These are phyloP conservation scores for Calvatia gigantea DNA, from an alignment of 768 basidiomycete species.

Conservation along the genomic window DNA sequence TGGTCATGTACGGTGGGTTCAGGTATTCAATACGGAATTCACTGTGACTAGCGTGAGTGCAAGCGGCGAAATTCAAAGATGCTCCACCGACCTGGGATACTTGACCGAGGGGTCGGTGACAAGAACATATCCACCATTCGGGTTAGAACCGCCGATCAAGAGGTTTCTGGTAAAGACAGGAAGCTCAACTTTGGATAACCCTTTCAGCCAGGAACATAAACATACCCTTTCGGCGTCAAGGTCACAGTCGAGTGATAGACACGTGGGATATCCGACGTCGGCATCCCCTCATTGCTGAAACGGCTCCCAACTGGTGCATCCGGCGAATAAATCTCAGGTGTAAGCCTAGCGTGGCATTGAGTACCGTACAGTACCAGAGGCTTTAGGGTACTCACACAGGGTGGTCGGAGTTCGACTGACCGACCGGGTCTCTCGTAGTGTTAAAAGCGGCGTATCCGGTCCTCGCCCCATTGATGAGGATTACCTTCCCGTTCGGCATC, in stretches of 20 bases:
- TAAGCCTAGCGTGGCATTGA: constrained; percentile 19
- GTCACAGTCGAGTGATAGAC: constrained; percentile 63
- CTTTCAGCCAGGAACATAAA: constrained; percentile 5
- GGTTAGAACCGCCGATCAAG: constrained; percentile 41
- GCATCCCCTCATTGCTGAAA: constrained; percentile 43
- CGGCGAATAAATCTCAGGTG: constrained; percentile 48
- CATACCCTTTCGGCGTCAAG: constrained; percentile 50
- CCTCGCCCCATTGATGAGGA: constrained; percentile 40
- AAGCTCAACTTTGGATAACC: background rate
- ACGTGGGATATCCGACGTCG: constrained; percentile 41
- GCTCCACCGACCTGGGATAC: constrained; percentile 19
- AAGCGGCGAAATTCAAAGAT: background rate
- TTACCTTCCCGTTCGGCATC: constrained; percentile 40
- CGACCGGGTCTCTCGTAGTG: constrained; percentile 26
- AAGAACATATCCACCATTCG: constrained; percentile 31
- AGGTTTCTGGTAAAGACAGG: constrained; percentile 20
- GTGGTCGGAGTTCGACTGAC: constrained; percentile 28
- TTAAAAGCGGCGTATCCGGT: constrained; percentile 40
- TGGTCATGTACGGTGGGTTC: constrained; percentile 39
- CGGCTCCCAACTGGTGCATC: constrained; percentile 36
- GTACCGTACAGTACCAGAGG: no score
- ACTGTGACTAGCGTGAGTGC: constrained; percentile 9
- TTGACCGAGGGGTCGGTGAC: constrained; percentile 23
- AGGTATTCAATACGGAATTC: constrained; percentile 42
- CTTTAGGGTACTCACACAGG: constrained; percentile 21